phyloP scores from a whole-genome alignment of 176 grass and related monocot genomes.

The Olyra latifolia region DNA sequence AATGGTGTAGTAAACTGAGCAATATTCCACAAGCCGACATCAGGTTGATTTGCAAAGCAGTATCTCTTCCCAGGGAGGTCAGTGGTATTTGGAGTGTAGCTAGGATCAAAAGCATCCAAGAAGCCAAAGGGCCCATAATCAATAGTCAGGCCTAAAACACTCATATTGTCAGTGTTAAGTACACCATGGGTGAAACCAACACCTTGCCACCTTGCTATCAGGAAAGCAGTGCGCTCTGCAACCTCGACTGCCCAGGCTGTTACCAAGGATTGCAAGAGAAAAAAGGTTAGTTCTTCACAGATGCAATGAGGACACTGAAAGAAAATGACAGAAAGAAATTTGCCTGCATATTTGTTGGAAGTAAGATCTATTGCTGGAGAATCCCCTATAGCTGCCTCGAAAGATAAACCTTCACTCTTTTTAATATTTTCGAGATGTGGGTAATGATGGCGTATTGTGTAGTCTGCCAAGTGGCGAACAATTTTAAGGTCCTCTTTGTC shows the following conservation, averaged over 20 bases:
- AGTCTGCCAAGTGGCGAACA: slow-evolving; percentile 70
- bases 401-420: slow-evolving; percentile 87
- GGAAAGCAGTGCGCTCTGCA: slow-evolving; percentile 83
- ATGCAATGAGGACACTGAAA: background rate
- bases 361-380: slow-evolving; percentile 87
- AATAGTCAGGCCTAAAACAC: slow-evolving; percentile 90
- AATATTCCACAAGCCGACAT: slow-evolving; percentile 96
- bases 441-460: slow-evolving; percentile 76
- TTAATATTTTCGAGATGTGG: slow-evolving; percentile 83
- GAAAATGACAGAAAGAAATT: background rate
- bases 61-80: slow-evolving; percentile 88
- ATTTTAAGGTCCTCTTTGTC: slow-evolving; percentile 81
- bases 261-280: slow-evolving; percentile 3
- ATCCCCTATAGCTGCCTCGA: slow-evolving; percentile 66
- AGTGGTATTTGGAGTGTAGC: slow-evolving; percentile 91
- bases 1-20: slow-evolving; percentile 81
- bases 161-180: slow-evolving; percentile 99
- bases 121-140: slow-evolving; percentile 98
- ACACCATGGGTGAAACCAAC: slow-evolving; percentile 99
- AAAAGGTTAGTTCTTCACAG: slow-evolving; percentile 9
- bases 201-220: slow-evolving; percentile 95
- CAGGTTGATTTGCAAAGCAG: slow-evolving; percentile 98
- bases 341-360: slow-evolving; percentile 98
- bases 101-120: slow-evolving; percentile 95
- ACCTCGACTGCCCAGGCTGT: slow-evolving; percentile 98